These are phyloP conservation scores for Oenanthe sinensis DNA, from an alignment of 129 eudicot genomes.

Conservation along the genomic window DNA sequence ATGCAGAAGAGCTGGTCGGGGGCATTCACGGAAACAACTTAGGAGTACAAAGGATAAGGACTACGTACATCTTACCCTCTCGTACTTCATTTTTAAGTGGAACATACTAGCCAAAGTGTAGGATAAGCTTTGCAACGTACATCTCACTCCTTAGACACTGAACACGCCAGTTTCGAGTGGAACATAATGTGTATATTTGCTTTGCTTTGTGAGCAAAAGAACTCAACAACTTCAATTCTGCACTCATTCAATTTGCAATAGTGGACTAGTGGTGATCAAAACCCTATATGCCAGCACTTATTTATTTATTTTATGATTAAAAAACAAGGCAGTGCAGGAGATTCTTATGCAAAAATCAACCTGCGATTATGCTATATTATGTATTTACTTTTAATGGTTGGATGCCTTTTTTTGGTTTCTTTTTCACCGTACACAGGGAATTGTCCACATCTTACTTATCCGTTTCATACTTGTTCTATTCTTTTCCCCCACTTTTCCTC, in stretches of 20 bases:
- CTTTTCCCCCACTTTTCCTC: conserved; percentile 20
- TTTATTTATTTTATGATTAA: neutral
- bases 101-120: neutral
- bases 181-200: neutral
- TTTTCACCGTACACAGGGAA: conserved; percentile 18
- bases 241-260: neutral
- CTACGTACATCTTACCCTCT: neutral
- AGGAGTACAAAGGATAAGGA: neutral
- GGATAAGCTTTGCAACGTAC: neutral
- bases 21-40: no score
- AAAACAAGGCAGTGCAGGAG: neutral
- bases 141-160: neutral
- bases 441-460: conserved; percentile 40
- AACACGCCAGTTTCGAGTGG: neutral
- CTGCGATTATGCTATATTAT: neutral
- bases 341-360: neutral
- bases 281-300: neutral
- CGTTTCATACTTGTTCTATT: conserved; percentile 7
- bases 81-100: neutral
- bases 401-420: conserved; percentile 13
- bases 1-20: neutral
- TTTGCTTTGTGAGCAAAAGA: neutral
- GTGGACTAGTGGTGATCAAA: neutral
- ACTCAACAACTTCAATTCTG: neutral
- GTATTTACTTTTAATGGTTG: conserved; percentile 26